Base-by-base conservation (phyloP, 352 stramenopile species). In the Globisporangium ultimum region DNA sequence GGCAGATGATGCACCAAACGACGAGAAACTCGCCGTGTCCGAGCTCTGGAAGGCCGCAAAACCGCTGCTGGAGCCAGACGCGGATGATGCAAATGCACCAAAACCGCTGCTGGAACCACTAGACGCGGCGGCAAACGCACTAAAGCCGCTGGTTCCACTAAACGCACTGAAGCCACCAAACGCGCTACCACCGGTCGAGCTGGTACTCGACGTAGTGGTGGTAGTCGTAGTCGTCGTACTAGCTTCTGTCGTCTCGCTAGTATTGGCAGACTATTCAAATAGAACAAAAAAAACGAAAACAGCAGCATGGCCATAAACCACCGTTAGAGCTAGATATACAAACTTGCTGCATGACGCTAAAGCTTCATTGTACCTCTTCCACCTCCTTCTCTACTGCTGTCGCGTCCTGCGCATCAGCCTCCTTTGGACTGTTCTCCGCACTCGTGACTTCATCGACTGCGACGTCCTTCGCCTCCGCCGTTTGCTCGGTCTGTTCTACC, bases 1-100 rank as follows among this genome's bases (percentile, higher is more conserved):
- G 34, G 68, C 52, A 11, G 80, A 69, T 32, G 63, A 53, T 48
- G 73, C 64, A 41, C 77, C 75, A 57, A 91, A 84, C n/a, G 73
- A 80, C 21, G 70, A 71, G 55, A 88, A 89, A 24, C 76, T 80
- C 40, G 73, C 66, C 20, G 61, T 50, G 1, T 68, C 63, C 10
- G 74, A 67, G 52, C 52, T 70, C 58, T 84, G 74, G 57, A 88
- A 88, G 2, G 68, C 74, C 47, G 77, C 72, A 43, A 91, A 91
- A 48, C 82, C 79, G 34, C 69, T 68, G 20, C 47, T 46, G 48
- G n/a, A 20, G 54, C 58, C 24, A 14, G 63, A 62, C 24, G 24
- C 24, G 24, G 24, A 2, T 28, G 24, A 2, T 28, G 59, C 66
- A 12, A 56, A 56, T 18, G 60, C 53, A 18, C 60, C 66, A 54